These are phyloP conservation scores for Yarrowia bubula DNA, from an alignment of 805 yeast genomes.

Conservation along the genomic window DNA sequence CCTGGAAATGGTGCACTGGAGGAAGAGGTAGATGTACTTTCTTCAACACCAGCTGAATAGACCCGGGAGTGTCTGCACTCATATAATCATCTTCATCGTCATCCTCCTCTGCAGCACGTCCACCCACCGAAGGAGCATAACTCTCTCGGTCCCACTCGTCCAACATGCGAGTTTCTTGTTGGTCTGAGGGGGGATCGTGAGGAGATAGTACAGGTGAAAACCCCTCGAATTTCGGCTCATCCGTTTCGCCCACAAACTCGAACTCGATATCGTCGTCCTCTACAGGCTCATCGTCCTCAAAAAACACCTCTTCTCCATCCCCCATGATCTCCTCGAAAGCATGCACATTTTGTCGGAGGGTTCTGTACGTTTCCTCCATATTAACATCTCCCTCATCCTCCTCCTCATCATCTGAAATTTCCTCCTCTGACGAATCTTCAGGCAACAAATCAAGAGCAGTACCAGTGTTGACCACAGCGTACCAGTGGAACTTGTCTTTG, in stretches of 20 bases:
- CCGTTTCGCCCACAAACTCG: neutral
- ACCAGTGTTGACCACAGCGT: slow-evolving; percentile 9
- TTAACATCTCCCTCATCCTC: neutral
- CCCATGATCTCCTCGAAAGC: neutral
- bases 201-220: slow-evolving; percentile 12
- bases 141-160: slow-evolving; percentile 22
- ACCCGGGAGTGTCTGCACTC: slow-evolving; percentile 4
- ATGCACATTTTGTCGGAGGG: neutral
- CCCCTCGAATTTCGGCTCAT: neutral
- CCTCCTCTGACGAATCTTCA: slow-evolving; percentile 10
- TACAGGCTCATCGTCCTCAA: neutral
- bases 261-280: neutral
- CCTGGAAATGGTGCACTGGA: slow-evolving; percentile 17
- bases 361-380: neutral
- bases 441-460: neutral
- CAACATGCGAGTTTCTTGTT: slow-evolving; percentile 5
- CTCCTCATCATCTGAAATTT: neutral
- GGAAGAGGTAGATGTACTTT: neutral
- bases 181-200: neutral
- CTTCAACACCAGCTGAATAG: neutral
- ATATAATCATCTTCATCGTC: neutral
- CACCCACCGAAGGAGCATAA: slow-evolving; percentile 7
- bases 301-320: slow-evolving; percentile 13
- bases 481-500: slow-evolving; percentile 17
- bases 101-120: neutral